Evolutionary conservation across 73 alveolate species (phyloP), one percentile per base, ranked within the genome.

Genomic region (Halteria grandinella): DNA sequence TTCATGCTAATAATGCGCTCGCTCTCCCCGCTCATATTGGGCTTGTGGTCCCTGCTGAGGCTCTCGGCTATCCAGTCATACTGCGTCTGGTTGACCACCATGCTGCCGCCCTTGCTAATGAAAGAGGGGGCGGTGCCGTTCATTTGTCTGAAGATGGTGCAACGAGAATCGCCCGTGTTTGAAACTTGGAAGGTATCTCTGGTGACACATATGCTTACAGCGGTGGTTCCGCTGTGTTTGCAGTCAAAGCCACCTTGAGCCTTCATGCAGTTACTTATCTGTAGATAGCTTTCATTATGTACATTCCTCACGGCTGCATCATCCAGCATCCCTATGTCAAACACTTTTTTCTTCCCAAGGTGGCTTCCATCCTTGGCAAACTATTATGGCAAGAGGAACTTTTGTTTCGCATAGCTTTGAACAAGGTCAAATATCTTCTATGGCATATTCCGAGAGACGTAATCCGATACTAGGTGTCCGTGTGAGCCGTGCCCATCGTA

Each of bases 111-210:
- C 80, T 14, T 40, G 20, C 37, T 4, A 28, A 3, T 36, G 48
- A 40, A 25, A n/a, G 5, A 6, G 11, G 11, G 1, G 3, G 54
- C 6, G 53, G 20, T 47, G 10, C 50, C 50, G 10, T 11, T 11
- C 10, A 15, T 14, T 8, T 45, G 20, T 44, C 43, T 66, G 32
- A 66, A 66, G 4, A 66, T 1, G 4, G 47, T 66, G 23, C 80
- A 66, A 15, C 95, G 21, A 31, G 92, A 82, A 75, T 88, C 95
- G 2, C 95, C 95, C 7, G 89, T 92, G 64, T 88, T 88, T 41
- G 90, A 89, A 55, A 86, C 84, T 23, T 81, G 60, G 60, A 88
- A 82, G 59, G 53, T 62, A 83, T 88, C 88, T 82, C 77, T 88
- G 29, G 86, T 74, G 31, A 88, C 83, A 37, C 80, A 72, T 45